These are phyloP conservation scores for Trametes sanguinea DNA, from an alignment of 768 basidiomycete genomes.

Conservation along the genomic window DNA sequence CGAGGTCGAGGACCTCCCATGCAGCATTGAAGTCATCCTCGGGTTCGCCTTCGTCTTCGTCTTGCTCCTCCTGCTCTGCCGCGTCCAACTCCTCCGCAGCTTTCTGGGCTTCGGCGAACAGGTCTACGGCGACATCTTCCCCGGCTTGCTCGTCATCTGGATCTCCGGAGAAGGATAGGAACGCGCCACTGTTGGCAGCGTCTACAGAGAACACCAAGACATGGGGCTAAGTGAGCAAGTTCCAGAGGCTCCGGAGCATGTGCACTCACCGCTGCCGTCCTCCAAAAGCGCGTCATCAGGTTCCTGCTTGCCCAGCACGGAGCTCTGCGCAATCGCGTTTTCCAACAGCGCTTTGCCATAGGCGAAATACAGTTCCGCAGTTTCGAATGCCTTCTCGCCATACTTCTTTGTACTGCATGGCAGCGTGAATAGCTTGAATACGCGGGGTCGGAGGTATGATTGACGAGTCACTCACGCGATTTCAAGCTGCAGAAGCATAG, in stretches of 20 bases:
- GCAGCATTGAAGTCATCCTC: constrained; percentile 98
- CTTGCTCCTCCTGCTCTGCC: constrained; percentile 48
- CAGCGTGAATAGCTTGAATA: constrained; percentile 9
- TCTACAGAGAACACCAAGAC: constrained; percentile 25
- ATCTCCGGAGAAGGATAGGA: constrained; percentile 82
- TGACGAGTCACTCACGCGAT: constrained; percentile 62
- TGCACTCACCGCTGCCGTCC: constrained; percentile 40
- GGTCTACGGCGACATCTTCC: constrained; percentile 60
- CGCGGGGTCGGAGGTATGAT: constrained; percentile 6
- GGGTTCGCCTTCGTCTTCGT: constrained; percentile 73
- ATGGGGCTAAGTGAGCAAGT: neutral
- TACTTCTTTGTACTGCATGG: constrained; percentile 62
- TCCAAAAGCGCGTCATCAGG: constrained; percentile 49
- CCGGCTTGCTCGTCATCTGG: constrained; percentile 55
- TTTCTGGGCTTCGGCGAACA: constrained; percentile 60
- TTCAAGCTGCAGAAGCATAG: constrained; percentile 84
- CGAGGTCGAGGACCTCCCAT: constrained; percentile 97
- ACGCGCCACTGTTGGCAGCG: constrained; percentile 48
- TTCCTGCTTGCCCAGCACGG: constrained; percentile 90
- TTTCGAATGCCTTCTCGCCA: constrained; percentile 81
- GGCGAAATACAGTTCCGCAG: constrained; percentile 83
- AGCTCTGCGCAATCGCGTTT: constrained; percentile 83
- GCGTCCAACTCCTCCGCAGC: constrained; percentile 49
- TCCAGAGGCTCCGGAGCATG: neutral
- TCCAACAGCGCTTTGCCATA: constrained; percentile 94